Evolutionary conservation across 345 rosid species (phyloP), one percentile per base, ranked within the genome.

Genomic region (Trapa bicornis): DNA sequence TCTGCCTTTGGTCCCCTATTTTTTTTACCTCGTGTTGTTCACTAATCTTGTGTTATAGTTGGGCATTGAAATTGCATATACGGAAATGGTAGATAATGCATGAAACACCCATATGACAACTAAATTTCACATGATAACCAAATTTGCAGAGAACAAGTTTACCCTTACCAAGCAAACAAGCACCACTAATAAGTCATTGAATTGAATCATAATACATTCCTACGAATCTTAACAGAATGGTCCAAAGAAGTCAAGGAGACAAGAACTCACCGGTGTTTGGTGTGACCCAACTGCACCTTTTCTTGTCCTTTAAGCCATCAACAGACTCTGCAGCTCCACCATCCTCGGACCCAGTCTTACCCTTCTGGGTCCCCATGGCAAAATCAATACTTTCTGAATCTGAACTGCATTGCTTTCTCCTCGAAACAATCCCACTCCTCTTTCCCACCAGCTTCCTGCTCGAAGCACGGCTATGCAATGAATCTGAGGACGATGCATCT

Each of bases 401-500:
- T 32, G 74, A 65, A 10, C 68, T 71, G 71, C 67, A 73, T 65
- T 70, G 80, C 78, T 76, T 84, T 79, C 77, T 83, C 70, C 77
- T 75, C 9, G 54, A 61, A 9, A 70, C 70, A 48, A 82, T 66
- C n/a, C 53, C 68, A 66, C 72, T 63, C 65, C 75, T 80, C 39
- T 67, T 70, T 7, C 74, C 72, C 47, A 62, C 68, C 54, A 74
- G 72, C 81, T 77, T 87, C 74, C 85, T 67, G 71, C 86, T 81
- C 12, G 85, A 81, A 62, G 79, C 82, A 52, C 81, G 80, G 74
- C 88, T 85, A 48, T 83, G 79, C 69, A 80, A 82, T 2, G 97
- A 90, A 75, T 86, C 92, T 1, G 95, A 77, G 6, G 96, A 89
- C 0, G 86, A 85, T 1, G 96, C 96, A 71, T 89, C 92, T 29